A percentile compares a stretch with the other conserved stretches of the same genome.
Evolutionary conservation across 176 grass and related monocot species (phyloP).

Genomic region (Phragmites australis): DNA sequence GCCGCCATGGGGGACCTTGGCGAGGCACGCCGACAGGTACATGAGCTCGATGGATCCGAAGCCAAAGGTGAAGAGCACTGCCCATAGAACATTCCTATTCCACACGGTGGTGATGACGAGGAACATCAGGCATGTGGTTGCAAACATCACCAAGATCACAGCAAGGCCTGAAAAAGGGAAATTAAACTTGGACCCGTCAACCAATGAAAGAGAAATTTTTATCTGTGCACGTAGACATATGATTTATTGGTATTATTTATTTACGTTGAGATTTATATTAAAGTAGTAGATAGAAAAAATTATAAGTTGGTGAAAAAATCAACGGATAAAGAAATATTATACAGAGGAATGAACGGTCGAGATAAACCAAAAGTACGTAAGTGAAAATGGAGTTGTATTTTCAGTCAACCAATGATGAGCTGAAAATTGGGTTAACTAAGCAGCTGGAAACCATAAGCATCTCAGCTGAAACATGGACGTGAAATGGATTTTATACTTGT

Average conservation of each 20-base stretch:
- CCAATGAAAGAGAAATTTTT: no score
- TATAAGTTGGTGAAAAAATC: no score
- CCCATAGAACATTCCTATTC: slow-evolving; percentile 45
- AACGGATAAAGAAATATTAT: no score
- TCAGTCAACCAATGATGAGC: no score
- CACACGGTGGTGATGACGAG: slow-evolving; percentile 79
- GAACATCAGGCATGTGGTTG: slow-evolving; percentile 90
- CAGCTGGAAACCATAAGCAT: background rate
- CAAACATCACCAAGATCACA: slow-evolving; percentile 79
- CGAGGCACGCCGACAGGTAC: slow-evolving; percentile 70
- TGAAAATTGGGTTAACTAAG: background rate
- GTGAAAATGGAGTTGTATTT: no score
- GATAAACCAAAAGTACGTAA: no score
- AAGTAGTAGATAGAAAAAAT: no score
- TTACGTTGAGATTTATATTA: no score
- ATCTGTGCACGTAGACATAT: no score
- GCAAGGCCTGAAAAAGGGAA: slow-evolving; percentile 55
- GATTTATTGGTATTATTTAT: no score
- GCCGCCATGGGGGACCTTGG: slow-evolving; percentile 72
- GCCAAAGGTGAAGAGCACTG: slow-evolving; percentile 53
- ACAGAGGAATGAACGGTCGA: no score
- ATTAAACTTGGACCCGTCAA: background rate
- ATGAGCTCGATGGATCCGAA: slow-evolving; percentile 77
- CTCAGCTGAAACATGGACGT: background rate
- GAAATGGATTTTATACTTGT: background rate